Evolutionary conservation across 139 green algal genomes (phyloP), one percentile per base, ranked within the genome.

Genomic region (Chara braunii): DNA sequence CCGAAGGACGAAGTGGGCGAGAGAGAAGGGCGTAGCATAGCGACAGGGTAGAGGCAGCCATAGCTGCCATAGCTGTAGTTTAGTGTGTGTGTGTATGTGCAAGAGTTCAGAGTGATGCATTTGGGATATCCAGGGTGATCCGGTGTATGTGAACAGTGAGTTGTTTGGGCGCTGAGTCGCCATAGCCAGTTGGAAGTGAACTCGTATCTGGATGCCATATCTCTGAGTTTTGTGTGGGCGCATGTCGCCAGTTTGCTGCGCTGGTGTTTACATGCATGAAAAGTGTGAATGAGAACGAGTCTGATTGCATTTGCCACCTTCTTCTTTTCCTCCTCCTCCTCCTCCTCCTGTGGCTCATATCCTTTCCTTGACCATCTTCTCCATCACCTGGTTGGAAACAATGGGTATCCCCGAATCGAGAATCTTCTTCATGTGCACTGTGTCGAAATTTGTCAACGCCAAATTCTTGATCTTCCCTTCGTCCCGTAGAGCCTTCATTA

Each of bases 371-470:
- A 48, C 40, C 18, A n/a, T n/a, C n/a, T n/a, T n/a, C n/a, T n/a
- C n/a, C n/a, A n/a, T n/a, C n/a, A 18, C 48, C 48, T 58, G 48
- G 12, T 58, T 58, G 9, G 11, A 37, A 9, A 12, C 48, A 11
- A 58, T 11, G 9, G 9, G 9, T 12, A 58, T 58, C 11, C 48
- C 48, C 48, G 11, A 12, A 11, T 58, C 48, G 11, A 9, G 9
- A 12, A 58, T 58, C 9, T 9, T 9, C 48, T 58, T 32, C 11
- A 58, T 11, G 11, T 32, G 48, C 48, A 9, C 12, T 37, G 48
- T 58, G 12, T 58, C 48, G 36, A 58, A 58, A 12, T 58, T 58
- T 24, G 48, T 58, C 11, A 58, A 26, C 48, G 48, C 48, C 11
- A 58, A 24, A 24, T 12, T 9, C 48, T 9, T 9, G 48, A 58